Evolutionary conservation across 306 rosid genomes (phyloP).

Genomic region (Biancaea sappan): DNA sequence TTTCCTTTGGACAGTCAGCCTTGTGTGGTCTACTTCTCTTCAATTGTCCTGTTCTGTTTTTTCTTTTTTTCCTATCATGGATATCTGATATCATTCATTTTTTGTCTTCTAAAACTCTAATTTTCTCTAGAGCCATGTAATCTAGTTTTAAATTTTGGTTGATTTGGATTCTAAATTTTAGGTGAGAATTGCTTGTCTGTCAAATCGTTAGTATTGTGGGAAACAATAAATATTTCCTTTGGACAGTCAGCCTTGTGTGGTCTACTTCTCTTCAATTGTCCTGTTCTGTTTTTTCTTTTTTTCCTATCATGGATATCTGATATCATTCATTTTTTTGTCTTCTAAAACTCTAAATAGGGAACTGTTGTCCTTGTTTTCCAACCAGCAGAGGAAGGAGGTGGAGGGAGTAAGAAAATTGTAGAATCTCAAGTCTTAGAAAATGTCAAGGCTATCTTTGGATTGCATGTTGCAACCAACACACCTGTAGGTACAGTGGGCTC

Average conservation of each 20-base stretch:
- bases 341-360: constrained; percentile 52
- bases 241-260: not conserved
- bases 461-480: constrained; percentile 51
- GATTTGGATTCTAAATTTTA: not conserved
- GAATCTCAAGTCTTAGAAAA: constrained; percentile 67
- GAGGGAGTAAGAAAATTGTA: constrained; percentile 68
- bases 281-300: constrained; percentile 19
- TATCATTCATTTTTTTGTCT: constrained; percentile 8
- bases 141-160: not conserved
- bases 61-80: not conserved
- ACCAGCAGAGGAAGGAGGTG: constrained; percentile 97
- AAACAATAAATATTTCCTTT: not conserved
- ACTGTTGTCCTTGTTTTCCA: constrained; percentile 89
- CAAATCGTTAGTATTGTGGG: not conserved
- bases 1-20: not conserved
- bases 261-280: constrained; percentile 1
- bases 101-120: constrained; percentile 17
- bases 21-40: constrained; percentile 8
- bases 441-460: constrained; percentile 79
- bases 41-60: not conserved
- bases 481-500: constrained; percentile 68
- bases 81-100: constrained; percentile 18
- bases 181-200: not conserved
- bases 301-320: constrained; percentile 9
- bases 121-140: not conserved